These are phyloP conservation scores for Syzygium aqueum DNA, from an alignment of 345 rosid genomes.

Conservation along the genomic window DNA sequence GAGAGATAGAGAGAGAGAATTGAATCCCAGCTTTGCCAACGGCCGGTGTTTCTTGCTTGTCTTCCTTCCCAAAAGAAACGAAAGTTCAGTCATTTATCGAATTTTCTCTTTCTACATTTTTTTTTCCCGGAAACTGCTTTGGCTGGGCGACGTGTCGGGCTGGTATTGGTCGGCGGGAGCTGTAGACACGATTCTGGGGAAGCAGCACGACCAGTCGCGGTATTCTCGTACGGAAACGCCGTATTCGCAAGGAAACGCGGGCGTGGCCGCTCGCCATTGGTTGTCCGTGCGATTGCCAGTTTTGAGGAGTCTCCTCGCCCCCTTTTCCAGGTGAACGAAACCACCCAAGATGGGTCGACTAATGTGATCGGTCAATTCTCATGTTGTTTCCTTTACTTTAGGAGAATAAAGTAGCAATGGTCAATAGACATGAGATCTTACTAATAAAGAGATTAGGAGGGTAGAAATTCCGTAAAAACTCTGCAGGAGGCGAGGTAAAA, in stretches of 20 bases:
- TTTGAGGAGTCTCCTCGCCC: neutral
- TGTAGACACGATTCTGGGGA: neutral
- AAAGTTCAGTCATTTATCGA: neutral
- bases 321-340: neutral
- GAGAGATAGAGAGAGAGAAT: neutral
- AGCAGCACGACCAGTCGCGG: neutral
- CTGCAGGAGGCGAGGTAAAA: rapidly evolving
- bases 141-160: neutral
- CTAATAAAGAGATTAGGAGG: too few relatives aligned
- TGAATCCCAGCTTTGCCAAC: neutral
- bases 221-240: neutral
- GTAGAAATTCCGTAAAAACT: too few relatives aligned
- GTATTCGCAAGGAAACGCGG: neutral
- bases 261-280: neutral
- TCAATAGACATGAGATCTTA: too few relatives aligned
- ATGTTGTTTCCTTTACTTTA: neutral
- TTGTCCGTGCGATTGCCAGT: neutral
- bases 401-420: neutral
- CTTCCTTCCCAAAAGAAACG: neutral
- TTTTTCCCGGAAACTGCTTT: neutral
- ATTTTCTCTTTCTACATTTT: neutral
- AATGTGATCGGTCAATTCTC: rapidly evolving
- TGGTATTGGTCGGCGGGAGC: neutral
- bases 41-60: neutral
- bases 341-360: too few relatives aligned